Base-by-base conservation (phyloP, 2,329 filamentous ascomycete genomes). In the Hymenoscyphus repandus region DNA sequence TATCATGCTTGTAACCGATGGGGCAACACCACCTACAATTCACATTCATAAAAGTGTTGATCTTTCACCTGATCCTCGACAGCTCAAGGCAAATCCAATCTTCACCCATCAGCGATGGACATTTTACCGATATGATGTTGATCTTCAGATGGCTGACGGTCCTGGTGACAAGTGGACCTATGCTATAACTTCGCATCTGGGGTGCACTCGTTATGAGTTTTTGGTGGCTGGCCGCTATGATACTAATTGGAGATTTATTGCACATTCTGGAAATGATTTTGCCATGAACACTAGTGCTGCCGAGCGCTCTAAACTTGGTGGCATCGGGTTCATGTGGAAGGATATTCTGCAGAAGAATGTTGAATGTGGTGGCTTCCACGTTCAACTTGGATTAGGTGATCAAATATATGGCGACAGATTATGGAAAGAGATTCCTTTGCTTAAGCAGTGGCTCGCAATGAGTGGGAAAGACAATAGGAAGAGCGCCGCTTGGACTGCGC, bases 131-230 rank as follows among this genome's bases (percentile, higher is more conserved):
- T 99, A 99, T 64, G 90, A 96, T 56, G 70, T 97, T 50, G 88
- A 96, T 55, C 70, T 99, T 42, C 83, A 82, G 54, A 99, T 99
- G 93, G 84, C 87, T 32, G 91, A 97, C 13, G 78, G 76, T 22
- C 79, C 82, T 30, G 86, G 90, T 0, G 80, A 84, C 58, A 87
- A 93, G 65, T 99, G 93, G 93, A 99, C 93, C 0, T 99, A 99
- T 65, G 93, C 93, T 1, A 91, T 99, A 46, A 99, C 93, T 0
- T 97, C 93, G 1, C 91, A 97, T 64, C 76, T 97, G 17, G 93
- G 93, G 32, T 99, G 93, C 71, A 97, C 93, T n/a, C 82, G 93
- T 22, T 99, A 97, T 68, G 93, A 99, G 64, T 99, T 99, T 68
- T 78, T 96, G 17, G 88, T 99, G 15, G 93, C 93, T 17, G 92